Percentiles rank a stretch among this genome's conserved stretches.
These are phyloP conservation scores for Lasiosphaeria hispida DNA, from an alignment of 495 filamentous ascomycete genomes.

Conservation along the genomic window DNA sequence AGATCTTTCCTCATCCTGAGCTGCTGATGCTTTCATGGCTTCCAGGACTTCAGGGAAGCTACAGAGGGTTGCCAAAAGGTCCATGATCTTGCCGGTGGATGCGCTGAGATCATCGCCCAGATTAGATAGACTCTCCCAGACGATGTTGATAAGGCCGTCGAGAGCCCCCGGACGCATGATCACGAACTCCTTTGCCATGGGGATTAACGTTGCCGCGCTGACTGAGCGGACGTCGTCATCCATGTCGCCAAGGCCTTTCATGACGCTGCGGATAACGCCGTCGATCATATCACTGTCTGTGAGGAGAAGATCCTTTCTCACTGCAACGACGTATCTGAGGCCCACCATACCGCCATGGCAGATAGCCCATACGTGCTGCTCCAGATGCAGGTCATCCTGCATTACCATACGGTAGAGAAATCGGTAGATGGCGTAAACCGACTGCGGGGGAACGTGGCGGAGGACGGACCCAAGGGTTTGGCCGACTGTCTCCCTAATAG, in stretches of 20 bases:
- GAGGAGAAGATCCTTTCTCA: slow-evolving; percentile 86
- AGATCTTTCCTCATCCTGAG: slow-evolving; percentile 75
- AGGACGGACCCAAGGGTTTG: slow-evolving; percentile 89
- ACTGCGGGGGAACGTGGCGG: slow-evolving; percentile 68
- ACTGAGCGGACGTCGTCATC: slow-evolving; percentile 97
- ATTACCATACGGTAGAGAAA: slow-evolving; percentile 86
- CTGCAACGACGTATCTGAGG: slow-evolving; percentile 87
- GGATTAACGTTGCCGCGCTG: slow-evolving; percentile 92
- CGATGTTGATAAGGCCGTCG: slow-evolving; percentile 80
- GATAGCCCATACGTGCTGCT: slow-evolving; percentile 80
- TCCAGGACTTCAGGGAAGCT: slow-evolving; percentile 89
- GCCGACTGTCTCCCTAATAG: slow-evolving; percentile 94
- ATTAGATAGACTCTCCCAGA: slow-evolving; percentile 96
- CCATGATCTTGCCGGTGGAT: slow-evolving; percentile 97
- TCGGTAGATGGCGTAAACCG: slow-evolving; percentile 76
- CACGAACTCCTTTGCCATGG: slow-evolving; percentile 92
- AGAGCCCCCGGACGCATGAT: slow-evolving; percentile 73
- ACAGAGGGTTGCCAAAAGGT: slow-evolving; percentile 91
- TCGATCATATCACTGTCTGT: slow-evolving; percentile 83
- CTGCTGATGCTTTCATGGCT: slow-evolving; percentile 89
- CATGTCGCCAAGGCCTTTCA: slow-evolving; percentile 85
- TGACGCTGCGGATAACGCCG: slow-evolving; percentile 85
- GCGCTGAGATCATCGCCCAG: slow-evolving; percentile 94
- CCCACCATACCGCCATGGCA: slow-evolving; percentile 99
- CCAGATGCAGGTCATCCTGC: slow-evolving; percentile 74